These are phyloP conservation scores for Theileria equi DNA, from an alignment of 169 alveolate species.

Conservation along the genomic window DNA sequence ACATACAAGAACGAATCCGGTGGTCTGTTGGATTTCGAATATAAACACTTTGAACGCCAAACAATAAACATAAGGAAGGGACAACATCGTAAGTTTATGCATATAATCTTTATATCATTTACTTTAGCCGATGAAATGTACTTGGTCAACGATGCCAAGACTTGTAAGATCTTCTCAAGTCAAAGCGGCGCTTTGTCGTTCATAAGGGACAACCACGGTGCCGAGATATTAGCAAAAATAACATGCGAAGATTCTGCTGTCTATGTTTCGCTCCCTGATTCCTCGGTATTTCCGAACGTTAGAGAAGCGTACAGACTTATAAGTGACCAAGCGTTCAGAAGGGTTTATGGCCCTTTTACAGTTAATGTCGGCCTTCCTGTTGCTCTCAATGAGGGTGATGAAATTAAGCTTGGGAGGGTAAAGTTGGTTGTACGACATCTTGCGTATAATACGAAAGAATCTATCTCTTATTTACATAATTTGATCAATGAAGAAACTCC, in stretches of 20 bases:
- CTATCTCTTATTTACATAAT: slow-evolving; percentile 37
- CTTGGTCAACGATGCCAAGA: slow-evolving; percentile 1
- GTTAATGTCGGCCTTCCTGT: not conserved
- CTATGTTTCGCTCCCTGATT: slow-evolving; percentile 15
- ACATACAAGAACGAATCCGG: slow-evolving; percentile 27
- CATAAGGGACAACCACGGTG: not conserved
- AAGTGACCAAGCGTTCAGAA: slow-evolving; percentile 23
- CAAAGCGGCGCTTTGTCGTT: not conserved
- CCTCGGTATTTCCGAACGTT: not conserved
- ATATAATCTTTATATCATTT: not conserved
- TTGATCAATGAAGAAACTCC: slow-evolving; percentile 18
- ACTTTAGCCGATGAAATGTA: slow-evolving; percentile 8
- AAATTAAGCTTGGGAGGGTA: slow-evolving; percentile 35
- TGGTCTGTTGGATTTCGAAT: slow-evolving; percentile 39
- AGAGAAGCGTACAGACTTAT: slow-evolving; percentile 9
- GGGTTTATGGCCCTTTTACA: slow-evolving; percentile 7
- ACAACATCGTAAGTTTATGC: slow-evolving; percentile 6
- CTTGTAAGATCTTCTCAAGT: slow-evolving; percentile 2
- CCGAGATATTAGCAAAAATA: not conserved
- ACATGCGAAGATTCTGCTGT: slow-evolving; percentile 7
- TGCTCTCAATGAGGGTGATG: slow-evolving; percentile 57
- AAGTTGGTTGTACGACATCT: slow-evolving; percentile 55
- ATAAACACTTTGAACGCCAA: slow-evolving; percentile 20
- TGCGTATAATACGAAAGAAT: slow-evolving; percentile 36
- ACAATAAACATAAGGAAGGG: slow-evolving; percentile 8